These are phyloP conservation scores for Ramaria rubella DNA, from an alignment of 768 basidiomycete species.

Conservation along the genomic window DNA sequence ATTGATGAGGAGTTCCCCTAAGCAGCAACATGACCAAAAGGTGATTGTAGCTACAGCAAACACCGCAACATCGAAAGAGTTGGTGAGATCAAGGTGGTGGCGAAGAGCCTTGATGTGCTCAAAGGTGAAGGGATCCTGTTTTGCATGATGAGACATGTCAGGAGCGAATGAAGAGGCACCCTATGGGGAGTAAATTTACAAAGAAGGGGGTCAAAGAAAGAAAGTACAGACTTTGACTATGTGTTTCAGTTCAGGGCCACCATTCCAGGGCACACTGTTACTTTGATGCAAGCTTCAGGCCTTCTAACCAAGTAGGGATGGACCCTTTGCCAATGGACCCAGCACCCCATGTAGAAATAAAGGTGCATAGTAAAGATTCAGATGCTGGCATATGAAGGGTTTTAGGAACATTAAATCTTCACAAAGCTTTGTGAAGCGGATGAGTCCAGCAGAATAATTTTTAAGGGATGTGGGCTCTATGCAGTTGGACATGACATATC, in stretches of 20 bases:
- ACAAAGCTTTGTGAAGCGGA: conserved; percentile 33
- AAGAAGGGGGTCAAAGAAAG: conserved; percentile 24
- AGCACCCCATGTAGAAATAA: conserved; percentile 1
- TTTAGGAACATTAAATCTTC: conserved; percentile 29
- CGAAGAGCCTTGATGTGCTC: too few species aligned
- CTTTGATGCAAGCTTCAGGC: conserved; percentile 17
- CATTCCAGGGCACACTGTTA: too few species aligned
- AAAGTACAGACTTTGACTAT: conserved; percentile 28
- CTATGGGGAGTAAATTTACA: neutral
- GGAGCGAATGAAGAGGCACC: conserved; percentile 22
- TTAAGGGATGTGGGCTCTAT: neutral
- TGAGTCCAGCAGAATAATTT: conserved; percentile 27
- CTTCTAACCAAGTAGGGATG: conserved; percentile 30
- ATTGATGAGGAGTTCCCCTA: conserved; percentile 27
- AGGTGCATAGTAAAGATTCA: conserved; percentile 18
- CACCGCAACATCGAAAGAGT: conserved; percentile 21
- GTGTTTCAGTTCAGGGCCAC: conserved; percentile 36
- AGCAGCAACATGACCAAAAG: conserved; percentile 17
- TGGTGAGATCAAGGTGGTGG: too few species aligned
- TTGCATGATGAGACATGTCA: conserved; percentile 5
- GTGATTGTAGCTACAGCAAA: conserved; percentile 21
- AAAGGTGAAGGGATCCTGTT: conserved; percentile 29
- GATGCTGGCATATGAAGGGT: conserved; percentile 25
- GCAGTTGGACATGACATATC: neutral
- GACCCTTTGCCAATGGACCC: conserved; percentile 23